Conservation (phyloP, 129 eudicot species). For the Chrysanthemum lavandulifolium region DNA sequence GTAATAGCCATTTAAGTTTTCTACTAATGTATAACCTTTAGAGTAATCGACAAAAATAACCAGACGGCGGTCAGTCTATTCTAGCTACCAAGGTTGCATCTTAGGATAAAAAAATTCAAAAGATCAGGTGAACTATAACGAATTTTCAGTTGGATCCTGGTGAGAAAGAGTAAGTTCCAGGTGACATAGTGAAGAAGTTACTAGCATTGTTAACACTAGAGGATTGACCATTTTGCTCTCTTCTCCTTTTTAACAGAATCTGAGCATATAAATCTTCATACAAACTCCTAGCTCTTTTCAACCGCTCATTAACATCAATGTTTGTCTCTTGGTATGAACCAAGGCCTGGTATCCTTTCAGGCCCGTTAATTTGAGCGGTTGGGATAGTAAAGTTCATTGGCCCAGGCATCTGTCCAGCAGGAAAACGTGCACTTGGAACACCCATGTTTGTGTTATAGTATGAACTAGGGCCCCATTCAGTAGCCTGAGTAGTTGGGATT, state of each 20-base stretch:
- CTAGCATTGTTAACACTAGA: not conserved
- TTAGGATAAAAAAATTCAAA: no score
- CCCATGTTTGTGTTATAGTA: not conserved
- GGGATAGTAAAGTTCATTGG: no score
- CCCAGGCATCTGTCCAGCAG: no score
- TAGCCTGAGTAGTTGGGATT: not conserved
- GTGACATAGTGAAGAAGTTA: not conserved
- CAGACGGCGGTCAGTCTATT: no score
- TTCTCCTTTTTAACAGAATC: slow-evolving; percentile 36
- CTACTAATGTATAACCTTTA: not conserved
- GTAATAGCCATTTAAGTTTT: not conserved
- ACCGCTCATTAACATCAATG: slow-evolving; percentile 42
- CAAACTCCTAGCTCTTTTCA: slow-evolving; percentile 29
- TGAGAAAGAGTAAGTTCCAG: no score
- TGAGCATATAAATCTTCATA: slow-evolving; percentile 29
- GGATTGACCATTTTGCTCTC: slow-evolving; percentile 16
- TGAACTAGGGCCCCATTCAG: not conserved
- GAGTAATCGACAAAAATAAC: no score
- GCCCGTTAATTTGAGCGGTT: no score
- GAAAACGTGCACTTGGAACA: not conserved
- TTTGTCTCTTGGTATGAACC: slow-evolving; percentile 41
- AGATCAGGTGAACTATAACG: no score
- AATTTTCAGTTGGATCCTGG: not conserved
- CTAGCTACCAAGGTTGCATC: no score
- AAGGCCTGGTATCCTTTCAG: not conserved